Evolutionary conservation across 257 asterid species (phyloP), one percentile per base, ranked within the genome.

Genomic region (Penstemon eatonii): DNA sequence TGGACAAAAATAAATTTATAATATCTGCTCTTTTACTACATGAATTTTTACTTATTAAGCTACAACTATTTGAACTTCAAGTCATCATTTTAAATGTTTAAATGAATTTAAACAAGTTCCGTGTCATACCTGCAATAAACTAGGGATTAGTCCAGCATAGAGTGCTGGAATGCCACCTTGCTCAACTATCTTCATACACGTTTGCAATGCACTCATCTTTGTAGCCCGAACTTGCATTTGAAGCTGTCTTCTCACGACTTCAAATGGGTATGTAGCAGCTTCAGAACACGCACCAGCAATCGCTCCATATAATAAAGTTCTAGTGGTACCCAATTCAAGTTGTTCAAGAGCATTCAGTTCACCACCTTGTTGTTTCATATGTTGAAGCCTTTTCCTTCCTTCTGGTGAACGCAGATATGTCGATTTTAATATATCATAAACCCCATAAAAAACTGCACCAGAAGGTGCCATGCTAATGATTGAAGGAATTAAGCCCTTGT

Each of bases 401-500:
- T 86, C 85, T 8, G 95, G 90, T 60, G 99, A 88, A 58, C 40
- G 90, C 69, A 93, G 84, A 78, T 84, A 93, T 53, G 96, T 73
- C 6, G 95, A 83, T 84, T 93, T 93, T 67, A 93, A 77, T 60
- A 93, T 90, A 68, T 93, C 99, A 71, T 90, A 93, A 44, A 90
- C 95, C 68, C 96, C 97, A 51, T 93, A 93, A 83, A 87, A 93
- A 61, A 93, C 96, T 47, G 99, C 99, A 70, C 99, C 99, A 44
- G 96, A 85, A 68, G 99, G 99, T 37, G 97, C 99, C 99, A 93
- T 93, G 87, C 99, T 90, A 53, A 93, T 82, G 76, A 93, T 84
- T 4, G 96, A 93, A 51, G 97, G 96, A 62, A 83, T 88, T 55
- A 93, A 71, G 64, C 99, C 97, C 82, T 90, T 90, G 83, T 93